Evolutionary conservation across 2,329 filamentous ascomycete species (phyloP).

Genomic region (Paracoccidioides lutzii): DNA sequence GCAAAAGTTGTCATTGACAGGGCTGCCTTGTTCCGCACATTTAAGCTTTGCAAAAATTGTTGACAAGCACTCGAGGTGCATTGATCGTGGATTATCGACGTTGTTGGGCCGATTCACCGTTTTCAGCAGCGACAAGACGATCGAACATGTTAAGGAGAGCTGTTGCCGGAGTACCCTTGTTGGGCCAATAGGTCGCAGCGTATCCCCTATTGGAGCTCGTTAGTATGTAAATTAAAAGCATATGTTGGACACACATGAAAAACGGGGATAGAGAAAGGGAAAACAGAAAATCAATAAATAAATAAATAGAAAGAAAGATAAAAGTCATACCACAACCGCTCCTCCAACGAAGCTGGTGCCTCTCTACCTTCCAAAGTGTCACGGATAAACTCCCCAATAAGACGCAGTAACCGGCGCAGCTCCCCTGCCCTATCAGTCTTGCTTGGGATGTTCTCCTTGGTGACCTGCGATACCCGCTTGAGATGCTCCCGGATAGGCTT

Average conservation of each 20-base stretch:
- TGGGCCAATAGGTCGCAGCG: slow-evolving; percentile 36
- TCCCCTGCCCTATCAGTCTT: slow-evolving; percentile 32
- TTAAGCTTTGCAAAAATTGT: not conserved
- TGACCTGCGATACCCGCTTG: slow-evolving; percentile 32
- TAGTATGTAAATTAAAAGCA: not conserved
- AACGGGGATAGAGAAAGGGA: no score
- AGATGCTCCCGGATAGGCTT: slow-evolving; percentile 34
- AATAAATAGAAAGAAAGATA: not conserved
- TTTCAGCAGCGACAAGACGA: slow-evolving; percentile 8
- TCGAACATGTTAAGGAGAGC: slow-evolving; percentile 12
- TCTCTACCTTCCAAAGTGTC: slow-evolving; percentile 27
- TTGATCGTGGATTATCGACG: not conserved
- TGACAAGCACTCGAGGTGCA: not conserved
- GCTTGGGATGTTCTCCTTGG: slow-evolving; percentile 33
- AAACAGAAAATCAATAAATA: not conserved
- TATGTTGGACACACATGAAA: no score
- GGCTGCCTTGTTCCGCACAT: no score
- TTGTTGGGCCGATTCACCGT: slow-evolving; percentile 1
- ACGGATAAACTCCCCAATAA: slow-evolving; percentile 36
- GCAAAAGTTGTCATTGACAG: no score
- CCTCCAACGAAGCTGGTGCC: slow-evolving; percentile 29
- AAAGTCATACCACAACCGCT: slow-evolving; percentile 32
- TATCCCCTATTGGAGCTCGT: slow-evolving; percentile 25
- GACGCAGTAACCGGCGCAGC: slow-evolving; percentile 30
- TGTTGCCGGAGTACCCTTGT: slow-evolving; percentile 22